Percentiles rank a stretch among this genome's conserved stretches.
Conservation (phyloP, 1,139 yeast genomes). For the Hyphopichia pseudoburtonii region DNA sequence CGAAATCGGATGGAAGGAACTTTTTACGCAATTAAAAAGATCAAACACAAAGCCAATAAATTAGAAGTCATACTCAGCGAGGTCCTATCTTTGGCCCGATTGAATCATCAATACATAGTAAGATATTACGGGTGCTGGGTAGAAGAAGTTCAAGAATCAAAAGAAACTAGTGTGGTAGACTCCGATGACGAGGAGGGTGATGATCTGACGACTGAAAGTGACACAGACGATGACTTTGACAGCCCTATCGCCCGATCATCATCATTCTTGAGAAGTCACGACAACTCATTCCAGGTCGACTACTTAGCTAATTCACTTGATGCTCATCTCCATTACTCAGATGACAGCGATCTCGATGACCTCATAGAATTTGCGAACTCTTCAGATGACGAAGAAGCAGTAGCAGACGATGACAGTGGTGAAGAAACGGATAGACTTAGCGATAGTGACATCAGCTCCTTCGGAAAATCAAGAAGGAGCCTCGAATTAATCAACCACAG, state of each 20-base stretch:
- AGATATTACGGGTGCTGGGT: conserved; percentile 97
- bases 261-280: conserved; percentile 30
- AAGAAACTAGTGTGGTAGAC: conserved; percentile 13
- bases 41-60: conserved; percentile 78
- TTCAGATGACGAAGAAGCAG: conserved; percentile 14
- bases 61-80: conserved; percentile 82
- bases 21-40: conserved; percentile 90
- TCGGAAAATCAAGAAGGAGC: neutral
- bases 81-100: conserved; percentile 84
- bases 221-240: conserved; percentile 19
- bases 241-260: conserved; percentile 24
- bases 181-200: conserved; percentile 20
- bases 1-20: conserved; percentile 92
- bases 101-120: conserved; percentile 94
- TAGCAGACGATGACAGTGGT: conserved; percentile 11
- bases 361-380: conserved; percentile 30
- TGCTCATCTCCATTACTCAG: conserved; percentile 61
- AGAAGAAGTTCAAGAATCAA: conserved; percentile 53
- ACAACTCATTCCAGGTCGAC: conserved; percentile 52
- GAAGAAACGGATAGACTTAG: conserved; percentile 9
- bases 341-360: conserved; percentile 34
- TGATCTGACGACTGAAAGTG: too few species aligned
- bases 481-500: neutral
- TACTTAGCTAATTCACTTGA: conserved; percentile 66
- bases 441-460: neutral